Evolutionary conservation across 768 basidiomycete species (phyloP).

Genomic region (Tricholoma flavovirens): DNA sequence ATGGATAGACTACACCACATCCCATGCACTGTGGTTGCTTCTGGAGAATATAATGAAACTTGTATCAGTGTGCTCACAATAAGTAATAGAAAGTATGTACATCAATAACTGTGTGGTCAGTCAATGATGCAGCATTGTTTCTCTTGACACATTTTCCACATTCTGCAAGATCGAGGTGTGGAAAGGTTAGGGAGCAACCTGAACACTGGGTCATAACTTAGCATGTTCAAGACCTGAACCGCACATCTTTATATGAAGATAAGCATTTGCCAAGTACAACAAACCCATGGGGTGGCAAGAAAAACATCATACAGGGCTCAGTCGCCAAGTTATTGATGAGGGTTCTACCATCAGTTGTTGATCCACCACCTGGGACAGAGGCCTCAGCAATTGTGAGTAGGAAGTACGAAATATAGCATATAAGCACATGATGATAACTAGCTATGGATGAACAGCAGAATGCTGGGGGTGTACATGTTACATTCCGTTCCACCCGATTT

Average conservation of each 20-base stretch:
- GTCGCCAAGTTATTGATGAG: neutral
- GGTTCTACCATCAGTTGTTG: neutral
- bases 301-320: neutral
- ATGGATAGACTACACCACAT: too few species aligned
- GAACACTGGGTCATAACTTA: neutral
- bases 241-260: neutral
- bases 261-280: neutral
- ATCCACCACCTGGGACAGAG: neutral
- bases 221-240: neutral
- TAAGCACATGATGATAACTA: neutral
- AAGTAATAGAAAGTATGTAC: too few species aligned
- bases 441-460: neutral
- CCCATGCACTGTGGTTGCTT: too few species aligned
- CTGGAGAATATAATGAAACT: too few species aligned
- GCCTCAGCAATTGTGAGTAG: neutral
- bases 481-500: too few species aligned
- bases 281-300: neutral
- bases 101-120: too few species aligned
- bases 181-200: neutral
- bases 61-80: too few species aligned
- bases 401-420: neutral
- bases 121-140: too few species aligned
- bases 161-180: neutral
- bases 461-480: neutral
- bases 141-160: too few species aligned